Base-by-base conservation (phyloP, 805 yeast species). In the Sugiyamaella qingdaonensis region DNA sequence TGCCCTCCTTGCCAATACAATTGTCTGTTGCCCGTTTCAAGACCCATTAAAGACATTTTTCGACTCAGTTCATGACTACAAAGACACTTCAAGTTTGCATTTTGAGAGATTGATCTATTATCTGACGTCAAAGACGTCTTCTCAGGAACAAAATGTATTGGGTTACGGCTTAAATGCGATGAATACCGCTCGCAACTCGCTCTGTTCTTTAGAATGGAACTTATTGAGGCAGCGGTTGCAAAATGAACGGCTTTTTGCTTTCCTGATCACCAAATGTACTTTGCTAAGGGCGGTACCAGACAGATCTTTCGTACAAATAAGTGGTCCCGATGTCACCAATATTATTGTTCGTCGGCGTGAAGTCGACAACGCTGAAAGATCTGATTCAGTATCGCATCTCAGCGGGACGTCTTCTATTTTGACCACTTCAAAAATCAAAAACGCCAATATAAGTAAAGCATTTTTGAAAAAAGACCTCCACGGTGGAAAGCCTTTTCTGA, bases 261-360 rank as follows among this genome's bases (percentile, higher is more conserved):
- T 45, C 7, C 18, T 45, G 24, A 7, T 39, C 13, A 14, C 36
- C 37, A n/a, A 14, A 16, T 45, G 48, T 19, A n/a, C 48, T 10
- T 19, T 45, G 19, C 13, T 32, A 16, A 7, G 21, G 19, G 9
- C 10, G 10, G 11, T 45, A 18, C 29, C 37, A 8, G 14, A 32
- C 14, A 33, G 16, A 29, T 45, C 48, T 19, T 14, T 32, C 2
- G 9, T 31, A 10, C 48, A 45, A 16, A 16, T 45, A 7, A 7
- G 48, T 27, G 48, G 48, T 4, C 48, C 48, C n/a, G 37, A 45
- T 32, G 37, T 24, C 24, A 45, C 39, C 5, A 8, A 34, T n/a
- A 8, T 34, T n/a, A 34, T 34, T 34, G 18, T n/a, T 34, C 18
- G 18, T 13, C 3, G 14, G 39, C 14, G 39, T 13, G 39, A 34